These are phyloP conservation scores for Fusarium sp. DNA, from an alignment of 2,329 filamentous ascomycete species.

Conservation along the genomic window DNA sequence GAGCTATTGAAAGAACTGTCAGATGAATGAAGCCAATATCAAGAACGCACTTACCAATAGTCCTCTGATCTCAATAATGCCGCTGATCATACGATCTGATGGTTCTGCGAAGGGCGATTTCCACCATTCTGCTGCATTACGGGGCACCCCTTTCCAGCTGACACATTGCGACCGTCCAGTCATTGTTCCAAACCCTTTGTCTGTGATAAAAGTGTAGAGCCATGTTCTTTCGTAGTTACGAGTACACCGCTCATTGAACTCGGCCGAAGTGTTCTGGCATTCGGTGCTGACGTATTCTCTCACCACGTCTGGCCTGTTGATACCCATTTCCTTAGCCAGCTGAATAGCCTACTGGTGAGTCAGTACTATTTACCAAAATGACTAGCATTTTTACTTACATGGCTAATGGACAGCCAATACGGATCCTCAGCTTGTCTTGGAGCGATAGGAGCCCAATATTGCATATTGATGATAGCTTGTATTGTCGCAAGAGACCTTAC, in stretches of 20 bases:
- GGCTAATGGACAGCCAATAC: slow-evolving; percentile 7
- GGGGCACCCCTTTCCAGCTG: slow-evolving; percentile 15
- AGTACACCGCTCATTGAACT: not conserved
- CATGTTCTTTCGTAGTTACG: slow-evolving; percentile 24
- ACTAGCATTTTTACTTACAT: not conserved
- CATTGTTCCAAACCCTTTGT: slow-evolving; percentile 20
- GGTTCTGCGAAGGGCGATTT: slow-evolving; percentile 12
- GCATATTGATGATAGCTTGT: slow-evolving; percentile 18
- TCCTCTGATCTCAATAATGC: slow-evolving; percentile 8
- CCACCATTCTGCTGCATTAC: slow-evolving; percentile 18
- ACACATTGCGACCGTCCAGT: slow-evolving; percentile 15
- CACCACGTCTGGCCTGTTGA: slow-evolving; percentile 5
- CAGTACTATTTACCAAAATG: fast-evolving
- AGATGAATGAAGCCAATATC: fast-evolving
- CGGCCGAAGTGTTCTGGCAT: not conserved
- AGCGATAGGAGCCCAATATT: slow-evolving; percentile 16
- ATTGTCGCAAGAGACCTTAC: slow-evolving; percentile 14
- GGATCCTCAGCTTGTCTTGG: slow-evolving; percentile 15
- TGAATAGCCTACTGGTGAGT: not conserved
- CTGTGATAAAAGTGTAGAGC: slow-evolving; percentile 11
- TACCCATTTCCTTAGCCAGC: slow-evolving; percentile 12
- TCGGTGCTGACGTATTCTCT: slow-evolving; percentile 18
- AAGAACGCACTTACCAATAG: not conserved
- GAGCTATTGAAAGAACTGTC: not conserved
- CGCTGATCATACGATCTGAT: slow-evolving; percentile 17